Conservation (phyloP, 1,139 yeast species). For the Magnusiomyces clavatus region DNA sequence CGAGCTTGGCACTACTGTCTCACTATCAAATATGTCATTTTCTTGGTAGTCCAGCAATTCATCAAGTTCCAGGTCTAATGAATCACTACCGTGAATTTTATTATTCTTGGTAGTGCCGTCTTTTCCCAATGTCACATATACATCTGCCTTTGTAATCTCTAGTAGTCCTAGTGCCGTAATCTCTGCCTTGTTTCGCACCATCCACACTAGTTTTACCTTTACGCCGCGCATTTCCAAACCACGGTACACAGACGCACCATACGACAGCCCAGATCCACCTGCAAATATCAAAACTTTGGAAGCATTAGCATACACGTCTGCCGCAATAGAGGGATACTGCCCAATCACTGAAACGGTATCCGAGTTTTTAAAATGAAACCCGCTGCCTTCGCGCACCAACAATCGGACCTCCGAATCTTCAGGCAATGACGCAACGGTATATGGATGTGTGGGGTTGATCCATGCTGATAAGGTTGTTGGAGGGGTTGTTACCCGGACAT, state of each 20-base stretch:
- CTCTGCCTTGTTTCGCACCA: constrained; percentile 41
- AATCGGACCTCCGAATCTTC: constrained; percentile 39
- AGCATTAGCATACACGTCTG: constrained; percentile 25
- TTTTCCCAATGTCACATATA: constrained; percentile 30
- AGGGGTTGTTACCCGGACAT: constrained; percentile 37
- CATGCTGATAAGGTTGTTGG: constrained; percentile 30
- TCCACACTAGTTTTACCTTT: constrained; percentile 42
- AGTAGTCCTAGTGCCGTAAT: constrained; percentile 35
- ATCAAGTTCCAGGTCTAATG: too few relatives aligned
- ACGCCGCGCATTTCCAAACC: constrained; percentile 17
- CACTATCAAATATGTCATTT: too few relatives aligned
- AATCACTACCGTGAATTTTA: too few relatives aligned
- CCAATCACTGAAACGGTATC: constrained; percentile 21
- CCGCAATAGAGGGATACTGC: constrained; percentile 27
- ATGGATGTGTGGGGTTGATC: constrained; percentile 65
- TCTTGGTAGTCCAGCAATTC: too few relatives aligned
- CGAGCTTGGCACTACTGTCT: too few relatives aligned
- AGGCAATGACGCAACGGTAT: constrained; percentile 65
- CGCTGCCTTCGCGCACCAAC: constrained; percentile 35
- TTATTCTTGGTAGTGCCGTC: constrained; percentile 7
- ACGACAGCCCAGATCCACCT: constrained; percentile 85
- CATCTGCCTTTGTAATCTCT: constrained; percentile 27
- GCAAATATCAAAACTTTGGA: constrained; percentile 54
- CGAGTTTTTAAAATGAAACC: constrained; percentile 3
- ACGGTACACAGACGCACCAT: constrained; percentile 49